Evolutionary conservation across 495 filamentous ascomycete genomes (phyloP).

Genomic region (Annulohypoxylon bovei): DNA sequence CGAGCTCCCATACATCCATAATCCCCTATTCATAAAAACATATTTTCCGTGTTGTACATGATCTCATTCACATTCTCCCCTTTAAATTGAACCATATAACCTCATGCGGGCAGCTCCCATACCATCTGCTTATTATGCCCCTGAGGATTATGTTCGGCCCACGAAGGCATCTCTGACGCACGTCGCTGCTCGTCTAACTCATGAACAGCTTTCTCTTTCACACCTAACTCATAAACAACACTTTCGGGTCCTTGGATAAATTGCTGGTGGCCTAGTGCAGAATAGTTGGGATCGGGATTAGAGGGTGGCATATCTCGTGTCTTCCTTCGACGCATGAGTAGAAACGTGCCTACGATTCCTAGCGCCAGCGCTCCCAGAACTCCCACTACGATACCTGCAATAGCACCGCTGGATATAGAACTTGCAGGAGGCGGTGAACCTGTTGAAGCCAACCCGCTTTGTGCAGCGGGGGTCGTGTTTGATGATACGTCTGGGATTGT

Average conservation of each 20-base stretch:
- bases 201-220: background rate
- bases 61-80: background rate
- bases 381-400: constrained; percentile 24
- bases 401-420: background rate
- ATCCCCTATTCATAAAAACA: background rate
- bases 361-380: constrained; percentile 13
- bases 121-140: background rate
- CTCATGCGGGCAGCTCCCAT: constrained; percentile 13
- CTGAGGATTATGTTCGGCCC: background rate
- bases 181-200: constrained; percentile 13
- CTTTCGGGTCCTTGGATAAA: background rate
- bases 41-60: background rate
- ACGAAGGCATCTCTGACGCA: constrained; percentile 20
- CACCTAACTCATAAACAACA: background rate
- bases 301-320: background rate
- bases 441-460: background rate
- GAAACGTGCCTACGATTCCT: constrained; percentile 2
- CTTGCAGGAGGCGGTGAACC: background rate
- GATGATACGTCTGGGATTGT: background rate
- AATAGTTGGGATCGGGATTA: background rate
- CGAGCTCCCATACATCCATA: background rate
- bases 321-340: constrained; percentile 17
- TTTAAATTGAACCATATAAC: background rate
- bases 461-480: background rate
- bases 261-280: background rate